Base-by-base conservation (phyloP, 345 rosid species). In the Erodium maritimum region DNA sequence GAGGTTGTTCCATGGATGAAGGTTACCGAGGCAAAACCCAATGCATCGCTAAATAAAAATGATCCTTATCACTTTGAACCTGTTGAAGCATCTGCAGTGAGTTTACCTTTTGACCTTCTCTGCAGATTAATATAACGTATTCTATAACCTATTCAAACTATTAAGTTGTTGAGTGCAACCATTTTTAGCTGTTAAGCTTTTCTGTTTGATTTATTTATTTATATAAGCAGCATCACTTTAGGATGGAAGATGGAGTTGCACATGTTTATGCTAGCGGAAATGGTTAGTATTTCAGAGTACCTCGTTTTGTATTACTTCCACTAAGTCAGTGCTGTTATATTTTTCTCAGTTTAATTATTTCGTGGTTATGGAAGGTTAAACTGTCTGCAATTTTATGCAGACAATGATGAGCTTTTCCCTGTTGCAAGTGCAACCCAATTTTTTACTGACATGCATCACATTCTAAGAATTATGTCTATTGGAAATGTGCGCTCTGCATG, bases 401-500 rank as follows among this genome's bases (percentile, higher is more conserved):
- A 83, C 17, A 80, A 59, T 61, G 87, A 79, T 61, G 96, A 90
- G 60, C 87, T 94, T 61, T 90, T 79, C 77, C 96, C 90, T 17
- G 94, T 91, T 65, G 89, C 85, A 61, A 91, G 85, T 71, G 95
- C 98, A 50, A 88, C 91, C 50, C 65, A 86, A 22, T 91, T 91
- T 76, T 91, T 91, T 78, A 91, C 98, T 5, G 95, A 88, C 71
- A 69, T 91, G 75, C 98, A 91, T 74, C 74, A 62, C 57, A 70
- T 91, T 55, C 95, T 91, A 73, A 76, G 84, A 64, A 91, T 88
- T 63, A 83, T 85, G 72, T 90, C 98, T 50, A 77, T 75, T 33
- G 97, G 99, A 63, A 94, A 94, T 69, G 88, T 94, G 63, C 77
- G 99, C 65, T 87, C 99, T 57, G 71, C 90, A 68, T 94, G 99